phyloP scores from a whole-genome alignment of 2,329 filamentous ascomycete genomes.

The Xylariaceae sp. region DNA sequence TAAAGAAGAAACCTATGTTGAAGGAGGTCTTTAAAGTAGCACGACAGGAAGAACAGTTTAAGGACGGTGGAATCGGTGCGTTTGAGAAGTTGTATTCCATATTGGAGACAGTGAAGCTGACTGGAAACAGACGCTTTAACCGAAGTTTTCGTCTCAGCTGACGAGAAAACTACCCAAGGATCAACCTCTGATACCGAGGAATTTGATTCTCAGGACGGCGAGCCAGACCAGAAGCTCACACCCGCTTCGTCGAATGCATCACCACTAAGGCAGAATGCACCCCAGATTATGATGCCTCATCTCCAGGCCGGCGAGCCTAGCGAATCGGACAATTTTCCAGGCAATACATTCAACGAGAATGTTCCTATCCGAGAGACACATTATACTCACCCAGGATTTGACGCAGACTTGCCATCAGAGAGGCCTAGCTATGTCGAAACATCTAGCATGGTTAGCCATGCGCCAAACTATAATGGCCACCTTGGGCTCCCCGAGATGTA shows the following conservation, averaged over 20 bases:
- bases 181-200: constrained; percentile 13
- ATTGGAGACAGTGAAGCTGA: constrained; percentile 26
- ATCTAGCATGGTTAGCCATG: constrained; percentile 17
- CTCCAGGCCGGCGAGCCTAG: constrained; percentile 7
- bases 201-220: neutral
- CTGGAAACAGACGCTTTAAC: constrained; percentile 47
- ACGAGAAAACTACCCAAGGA: neutral
- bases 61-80: constrained; percentile 62
- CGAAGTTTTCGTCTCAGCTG: constrained; percentile 15
- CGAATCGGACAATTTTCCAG: constrained; percentile 9
- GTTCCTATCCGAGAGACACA: constrained; percentile 7
- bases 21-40: constrained; percentile 69
- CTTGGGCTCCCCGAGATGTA: constrained; percentile 54
- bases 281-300: constrained; percentile 13
- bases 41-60: constrained; percentile 60
- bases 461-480: constrained; percentile 32
- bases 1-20: constrained; percentile 60
- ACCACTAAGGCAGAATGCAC: constrained; percentile 1
- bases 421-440: constrained; percentile 41
- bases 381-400: constrained; percentile 40
- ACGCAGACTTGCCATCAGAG: constrained; percentile 49
- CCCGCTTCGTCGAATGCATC: constrained; percentile 7
- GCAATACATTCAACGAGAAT: neutral
- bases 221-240: constrained; percentile 4
- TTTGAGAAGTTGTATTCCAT: constrained; percentile 12